Percentiles rank a stretch among this genome's conserved stretches.
Conservation (phyloP, 2,329 filamentous ascomycete genomes). For the Sporothrix mexicana region DNA sequence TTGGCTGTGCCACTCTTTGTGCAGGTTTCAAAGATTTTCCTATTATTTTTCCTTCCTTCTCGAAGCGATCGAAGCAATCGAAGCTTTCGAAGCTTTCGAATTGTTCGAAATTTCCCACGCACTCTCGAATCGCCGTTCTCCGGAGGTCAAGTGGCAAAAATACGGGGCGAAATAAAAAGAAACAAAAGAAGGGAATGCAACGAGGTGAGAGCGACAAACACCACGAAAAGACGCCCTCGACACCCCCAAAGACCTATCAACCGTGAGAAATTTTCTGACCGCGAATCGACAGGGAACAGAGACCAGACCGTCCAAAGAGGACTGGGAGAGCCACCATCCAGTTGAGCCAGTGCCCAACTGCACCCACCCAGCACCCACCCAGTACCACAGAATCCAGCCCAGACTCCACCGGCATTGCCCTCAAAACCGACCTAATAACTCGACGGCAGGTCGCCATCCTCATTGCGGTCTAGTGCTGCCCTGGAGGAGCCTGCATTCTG, state of each 20-base stretch:
- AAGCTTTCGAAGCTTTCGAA: background rate
- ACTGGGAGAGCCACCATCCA: background rate
- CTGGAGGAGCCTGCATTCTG: background rate
- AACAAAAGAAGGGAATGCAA: background rate
- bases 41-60: no score
- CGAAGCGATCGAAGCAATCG: background rate
- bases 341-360: conserved; percentile 8
- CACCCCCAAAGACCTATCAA: conserved; percentile 12
- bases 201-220: background rate
- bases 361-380: conserved; percentile 1
- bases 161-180: background rate
- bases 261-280: conserved; percentile 20
- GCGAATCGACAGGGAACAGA: conserved; percentile 10
- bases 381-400: background rate
- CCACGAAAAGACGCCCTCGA: background rate
- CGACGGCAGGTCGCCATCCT: conserved; percentile 28
- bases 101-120: background rate
- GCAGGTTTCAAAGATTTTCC: background rate
- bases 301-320: conserved; percentile 25
- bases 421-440: conserved; percentile 26
- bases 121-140: background rate
- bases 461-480: conserved; percentile 14
- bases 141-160: conserved; percentile 14
- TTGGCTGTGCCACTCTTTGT: conserved; percentile 16
- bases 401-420: conserved; percentile 13